Conservation (phyloP, 139 green algal species). For the Chlorella ohadii region DNA sequence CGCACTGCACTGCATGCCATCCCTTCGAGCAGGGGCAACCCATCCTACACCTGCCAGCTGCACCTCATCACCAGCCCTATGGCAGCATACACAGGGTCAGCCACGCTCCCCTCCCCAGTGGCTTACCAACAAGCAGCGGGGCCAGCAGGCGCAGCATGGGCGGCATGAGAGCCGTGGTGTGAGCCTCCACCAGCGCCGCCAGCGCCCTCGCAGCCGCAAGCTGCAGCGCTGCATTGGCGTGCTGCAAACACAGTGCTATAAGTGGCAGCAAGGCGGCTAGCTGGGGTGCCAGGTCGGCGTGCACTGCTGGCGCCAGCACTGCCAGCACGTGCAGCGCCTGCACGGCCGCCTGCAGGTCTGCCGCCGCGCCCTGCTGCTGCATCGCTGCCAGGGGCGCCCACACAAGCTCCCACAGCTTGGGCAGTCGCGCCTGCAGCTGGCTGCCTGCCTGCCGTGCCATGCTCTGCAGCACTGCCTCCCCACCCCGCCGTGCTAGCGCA, state of each 20-base stretch:
- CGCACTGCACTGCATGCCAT: no score
- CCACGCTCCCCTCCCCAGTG: not conserved
- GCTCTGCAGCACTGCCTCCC: slow-evolving; percentile 70
- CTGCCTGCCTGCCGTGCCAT: slow-evolving; percentile 55
- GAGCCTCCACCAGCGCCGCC: slow-evolving; percentile 49
- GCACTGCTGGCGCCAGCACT: slow-evolving; percentile 65
- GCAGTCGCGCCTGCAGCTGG: slow-evolving; percentile 65
- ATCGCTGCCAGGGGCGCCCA: slow-evolving; percentile 50
- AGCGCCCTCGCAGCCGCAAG: slow-evolving; percentile 51
- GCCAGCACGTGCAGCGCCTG: slow-evolving; percentile 73
- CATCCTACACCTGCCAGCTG: no score
- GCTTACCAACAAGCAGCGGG: slow-evolving; percentile 18
- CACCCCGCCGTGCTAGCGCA: slow-evolving; percentile 60
- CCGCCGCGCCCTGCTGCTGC: slow-evolving; percentile 26
- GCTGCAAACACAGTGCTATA: slow-evolving; percentile 45
- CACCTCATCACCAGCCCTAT: no score
- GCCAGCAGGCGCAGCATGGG: slow-evolving; percentile 61
- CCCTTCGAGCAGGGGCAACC: no score
- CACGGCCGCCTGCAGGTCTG: slow-evolving; percentile 40
- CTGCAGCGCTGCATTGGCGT: slow-evolving; percentile 58
- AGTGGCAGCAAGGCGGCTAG: slow-evolving; percentile 65
- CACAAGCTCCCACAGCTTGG: slow-evolving; percentile 72
- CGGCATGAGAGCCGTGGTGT: slow-evolving; percentile 61
- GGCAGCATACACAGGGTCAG: no score
- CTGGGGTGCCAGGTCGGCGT: slow-evolving; percentile 49